A percentile compares a stretch with the other conserved stretches of the same genome.
These are phyloP conservation scores for Dentipellis sp. DNA, from an alignment of 768 basidiomycete genomes.

Conservation along the genomic window DNA sequence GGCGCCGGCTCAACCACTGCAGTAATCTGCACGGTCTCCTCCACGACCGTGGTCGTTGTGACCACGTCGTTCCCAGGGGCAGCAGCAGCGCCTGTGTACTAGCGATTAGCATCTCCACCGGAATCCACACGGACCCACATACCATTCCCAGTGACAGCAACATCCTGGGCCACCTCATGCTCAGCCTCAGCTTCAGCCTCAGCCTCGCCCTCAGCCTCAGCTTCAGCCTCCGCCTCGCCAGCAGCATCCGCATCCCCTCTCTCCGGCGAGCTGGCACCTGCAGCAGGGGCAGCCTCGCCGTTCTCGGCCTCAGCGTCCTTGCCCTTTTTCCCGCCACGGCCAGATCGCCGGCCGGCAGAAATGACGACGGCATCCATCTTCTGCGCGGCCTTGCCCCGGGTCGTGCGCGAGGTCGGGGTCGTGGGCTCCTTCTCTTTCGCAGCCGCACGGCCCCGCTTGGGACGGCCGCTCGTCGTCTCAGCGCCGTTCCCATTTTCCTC, in stretches of 20 bases:
- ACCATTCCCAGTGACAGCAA: too few species aligned
- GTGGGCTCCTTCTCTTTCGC: not conserved
- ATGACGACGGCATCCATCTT: slow-evolving; percentile 5
- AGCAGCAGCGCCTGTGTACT: not conserved
- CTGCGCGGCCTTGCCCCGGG: slow-evolving; percentile 1
- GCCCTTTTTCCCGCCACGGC: slow-evolving; percentile 1
- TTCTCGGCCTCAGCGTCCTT: slow-evolving; percentile 8
- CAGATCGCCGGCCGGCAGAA: slow-evolving; percentile 1
- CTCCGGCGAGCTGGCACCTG: not conserved
- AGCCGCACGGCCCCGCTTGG: not conserved
- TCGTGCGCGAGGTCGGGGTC: slow-evolving; percentile 7
- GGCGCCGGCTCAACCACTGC: not conserved
- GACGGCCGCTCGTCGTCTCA: not conserved
- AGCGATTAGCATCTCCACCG: too few species aligned
- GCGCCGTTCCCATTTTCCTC: not conserved
- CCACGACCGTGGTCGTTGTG: not conserved
- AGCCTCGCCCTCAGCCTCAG: slow-evolving; percentile 8
- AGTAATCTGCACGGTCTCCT: not conserved
- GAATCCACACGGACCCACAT: too few species aligned
- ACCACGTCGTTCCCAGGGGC: not conserved
- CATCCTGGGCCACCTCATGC: too few species aligned
- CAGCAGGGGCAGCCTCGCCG: not conserved
- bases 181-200: slow-evolving; percentile 1
- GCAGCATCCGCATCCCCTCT: not conserved
- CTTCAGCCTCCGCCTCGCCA: slow-evolving; percentile 10